Evolutionary conservation across 257 asterid genomes (phyloP).

Genomic region (Orobanche coerulescens): DNA sequence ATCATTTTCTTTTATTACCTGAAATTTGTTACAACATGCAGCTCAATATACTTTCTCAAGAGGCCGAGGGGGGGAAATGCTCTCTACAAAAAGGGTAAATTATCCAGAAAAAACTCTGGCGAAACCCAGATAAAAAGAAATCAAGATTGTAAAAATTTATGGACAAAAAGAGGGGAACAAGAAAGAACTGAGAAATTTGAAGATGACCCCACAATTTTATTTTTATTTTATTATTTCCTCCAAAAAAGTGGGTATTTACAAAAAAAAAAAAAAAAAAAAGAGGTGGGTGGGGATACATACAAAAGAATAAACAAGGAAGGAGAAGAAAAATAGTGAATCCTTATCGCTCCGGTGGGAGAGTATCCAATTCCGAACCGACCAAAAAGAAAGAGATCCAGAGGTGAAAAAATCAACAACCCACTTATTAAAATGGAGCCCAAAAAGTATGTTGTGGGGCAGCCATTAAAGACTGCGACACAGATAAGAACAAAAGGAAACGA

Average conservation of each 20-base stretch:
- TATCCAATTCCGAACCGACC: constrained; percentile 48
- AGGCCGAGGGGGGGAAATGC: constrained; percentile 22
- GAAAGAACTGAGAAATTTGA: constrained; percentile 4
- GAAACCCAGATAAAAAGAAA: constrained; percentile 16
- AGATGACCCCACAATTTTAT: constrained; percentile 20
- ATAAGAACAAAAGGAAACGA: constrained; percentile 14
- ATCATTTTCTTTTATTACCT: too few species aligned
- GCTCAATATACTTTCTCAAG: constrained; percentile 26
- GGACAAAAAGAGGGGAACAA: too few species aligned
- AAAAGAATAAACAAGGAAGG: constrained; percentile 9
- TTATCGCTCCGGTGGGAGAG: constrained; percentile 27
- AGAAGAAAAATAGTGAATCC: constrained; percentile 18
- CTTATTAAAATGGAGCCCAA: constrained; percentile 35
- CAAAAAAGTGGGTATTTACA: constrained; percentile 12
- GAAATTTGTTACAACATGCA: constrained; percentile 36
- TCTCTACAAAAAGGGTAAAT: constrained; percentile 23
- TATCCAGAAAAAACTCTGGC: background rate
- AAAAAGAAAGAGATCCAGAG: constrained; percentile 35
- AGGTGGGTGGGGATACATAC: background rate
- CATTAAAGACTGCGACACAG: constrained; percentile 42
- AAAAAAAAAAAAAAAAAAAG: constrained; percentile 17
- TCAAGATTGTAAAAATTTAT: constrained; percentile 13
- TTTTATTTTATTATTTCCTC: background rate
- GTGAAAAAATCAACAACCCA: constrained; percentile 43
- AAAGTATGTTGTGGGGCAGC: constrained; percentile 63